A percentile compares a stretch with the other conserved stretches of the same genome.
These are phyloP conservation scores for Alternaria dauci DNA, from an alignment of 2,329 filamentous ascomycete genomes.

Conservation along the genomic window DNA sequence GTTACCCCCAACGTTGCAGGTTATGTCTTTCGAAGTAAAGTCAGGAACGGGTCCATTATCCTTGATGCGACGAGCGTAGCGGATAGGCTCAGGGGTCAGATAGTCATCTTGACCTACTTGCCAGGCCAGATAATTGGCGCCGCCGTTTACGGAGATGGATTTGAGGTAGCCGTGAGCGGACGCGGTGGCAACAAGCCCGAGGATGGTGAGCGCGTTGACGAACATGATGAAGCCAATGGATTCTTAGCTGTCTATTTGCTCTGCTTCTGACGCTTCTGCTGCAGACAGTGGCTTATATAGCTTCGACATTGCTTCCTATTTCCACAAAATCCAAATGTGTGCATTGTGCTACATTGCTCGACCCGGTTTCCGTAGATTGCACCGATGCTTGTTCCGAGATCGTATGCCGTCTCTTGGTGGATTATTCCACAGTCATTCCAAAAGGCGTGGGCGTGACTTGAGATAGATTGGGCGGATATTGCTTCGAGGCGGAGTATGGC, in stretches of 20 bases:
- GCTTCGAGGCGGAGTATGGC: neutral
- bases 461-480: constrained; percentile 5
- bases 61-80: constrained; percentile 26
- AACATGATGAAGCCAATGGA: neutral
- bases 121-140: constrained; percentile 24
- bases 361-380: neutral
- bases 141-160: constrained; percentile 24
- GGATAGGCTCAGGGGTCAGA: constrained; percentile 23
- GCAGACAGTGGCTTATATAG: neutral
- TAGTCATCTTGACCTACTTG: constrained; percentile 27
- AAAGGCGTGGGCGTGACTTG: neutral
- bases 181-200: neutral
- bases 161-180: constrained; percentile 23
- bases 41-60: constrained; percentile 29
- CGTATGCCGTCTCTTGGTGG: constrained; percentile 1
- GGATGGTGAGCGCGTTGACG: neutral
- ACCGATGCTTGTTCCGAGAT: neutral
- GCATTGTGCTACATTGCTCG: constrained; percentile 5
- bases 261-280: neutral
- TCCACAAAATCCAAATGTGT: neutral
- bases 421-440: neutral
- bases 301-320: neutral
- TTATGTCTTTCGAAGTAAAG: constrained; percentile 28
- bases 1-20: constrained; percentile 36
- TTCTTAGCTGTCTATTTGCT: neutral